Conservation (phyloP, 306 rosid genomes). For the Quercus bicolor region DNA sequence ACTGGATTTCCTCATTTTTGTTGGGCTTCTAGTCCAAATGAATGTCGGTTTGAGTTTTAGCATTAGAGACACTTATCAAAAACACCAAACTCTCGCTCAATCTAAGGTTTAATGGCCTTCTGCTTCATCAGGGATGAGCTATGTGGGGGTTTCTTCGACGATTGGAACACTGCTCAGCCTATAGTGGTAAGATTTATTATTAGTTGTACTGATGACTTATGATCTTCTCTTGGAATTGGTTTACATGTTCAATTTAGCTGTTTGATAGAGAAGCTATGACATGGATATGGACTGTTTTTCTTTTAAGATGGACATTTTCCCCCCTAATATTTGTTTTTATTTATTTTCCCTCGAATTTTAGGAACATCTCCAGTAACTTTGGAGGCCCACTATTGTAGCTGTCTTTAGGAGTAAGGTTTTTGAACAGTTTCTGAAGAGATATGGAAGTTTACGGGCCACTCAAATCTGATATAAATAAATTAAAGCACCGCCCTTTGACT, state of each 20-base stretch:
- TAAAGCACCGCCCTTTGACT: conserved; percentile 66
- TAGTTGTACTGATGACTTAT: neutral
- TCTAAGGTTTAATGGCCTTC: neutral
- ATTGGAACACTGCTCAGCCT: neutral
- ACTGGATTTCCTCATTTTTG: neutral
- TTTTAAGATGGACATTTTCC: neutral
- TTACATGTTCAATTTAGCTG: neutral
- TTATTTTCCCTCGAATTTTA: conserved; percentile 11
- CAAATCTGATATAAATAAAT: conserved; percentile 31
- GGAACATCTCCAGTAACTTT: conserved; percentile 24
- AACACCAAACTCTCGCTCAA: neutral
- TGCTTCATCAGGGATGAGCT: neutral
- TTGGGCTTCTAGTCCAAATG: neutral
- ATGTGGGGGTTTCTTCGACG: neutral
- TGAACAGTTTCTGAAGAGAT: conserved; percentile 39
- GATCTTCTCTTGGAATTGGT: neutral
- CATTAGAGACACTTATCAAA: neutral
- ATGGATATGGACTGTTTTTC: neutral
- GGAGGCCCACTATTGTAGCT: conserved; percentile 43
- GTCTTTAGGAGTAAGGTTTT: conserved; percentile 33
- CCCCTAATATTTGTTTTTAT: neutral
- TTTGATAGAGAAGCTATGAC: neutral
- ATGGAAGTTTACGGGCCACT: conserved; percentile 54
- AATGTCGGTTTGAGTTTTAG: neutral
- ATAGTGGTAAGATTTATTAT: neutral